Base-by-base conservation (phyloP, 768 basidiomycete species). In the Daedaleopsis sinensis region DNA sequence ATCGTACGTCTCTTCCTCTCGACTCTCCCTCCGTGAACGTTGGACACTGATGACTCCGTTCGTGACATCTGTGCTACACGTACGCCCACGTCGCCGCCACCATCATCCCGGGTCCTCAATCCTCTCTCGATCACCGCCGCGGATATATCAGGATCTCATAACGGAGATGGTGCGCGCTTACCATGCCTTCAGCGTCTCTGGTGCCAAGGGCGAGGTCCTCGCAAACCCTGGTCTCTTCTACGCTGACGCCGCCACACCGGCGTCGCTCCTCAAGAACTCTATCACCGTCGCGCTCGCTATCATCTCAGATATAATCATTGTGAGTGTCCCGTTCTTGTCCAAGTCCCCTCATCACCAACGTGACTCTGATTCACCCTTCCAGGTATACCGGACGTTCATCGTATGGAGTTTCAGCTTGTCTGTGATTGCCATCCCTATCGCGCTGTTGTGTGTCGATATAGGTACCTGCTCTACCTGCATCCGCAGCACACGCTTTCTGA, bases 361-460 rank as follows among this genome's bases (percentile, higher is more conserved):
- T 32, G 27, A 32, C 27, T 32, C 7, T 7, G 7, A 32, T 32
- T 32, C 7, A 32, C 27, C 27, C 27, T 32, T 24, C 7, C 21
- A 59, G 58, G 58, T 59, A 19, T 59, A 59, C 37, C 51, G 58
- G 35, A 59, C 58, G 36, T 59, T 53, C 44, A 36, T 59, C 18
- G 43, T 59, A 18, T 59, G 58, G 58, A 46, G 47, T 18, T 43
- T 44, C 44, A 59, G 38, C 35, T 23, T 36, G 19, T 12, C 35
- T 16, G 21, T 51, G 19, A 42, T 44, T 9, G 11, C 43, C 7
- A n/a, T 27, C 13, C 53, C 59, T 13, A 23, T 61, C 13, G 48
- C 46, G 1, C 49, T 61, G 1, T 23, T 55, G 15, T 24, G 55
- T 10, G 52, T 21, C 12, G 47, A 50, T 21, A 42, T 47, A n/a